phyloP scores from a whole-genome alignment of 2,329 filamentous ascomycete genomes.

The Colletotrichum sidae region DNA sequence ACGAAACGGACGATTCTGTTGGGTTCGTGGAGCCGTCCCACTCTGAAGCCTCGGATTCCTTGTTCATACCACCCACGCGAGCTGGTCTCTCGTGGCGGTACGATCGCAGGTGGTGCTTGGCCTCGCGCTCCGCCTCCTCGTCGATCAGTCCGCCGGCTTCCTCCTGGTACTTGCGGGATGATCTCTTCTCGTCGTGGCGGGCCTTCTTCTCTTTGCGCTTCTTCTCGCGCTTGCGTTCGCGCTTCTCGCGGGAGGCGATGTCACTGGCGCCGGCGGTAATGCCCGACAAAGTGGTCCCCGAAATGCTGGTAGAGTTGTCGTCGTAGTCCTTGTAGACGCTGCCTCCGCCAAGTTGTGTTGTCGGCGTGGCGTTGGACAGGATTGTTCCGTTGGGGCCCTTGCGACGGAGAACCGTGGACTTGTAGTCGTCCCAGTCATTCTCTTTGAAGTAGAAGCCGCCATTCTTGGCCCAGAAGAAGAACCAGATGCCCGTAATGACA shows the following conservation, averaged over 20 bases:
- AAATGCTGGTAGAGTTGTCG: conserved; percentile 58
- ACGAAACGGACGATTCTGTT: conserved; percentile 72
- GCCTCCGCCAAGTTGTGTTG: conserved; percentile 87
- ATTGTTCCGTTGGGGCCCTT: conserved; percentile 91
- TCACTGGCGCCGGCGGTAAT: conserved; percentile 70
- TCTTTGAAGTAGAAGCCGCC: conserved; percentile 90
- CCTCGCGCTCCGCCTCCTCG: conserved; percentile 71
- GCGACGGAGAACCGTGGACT: conserved; percentile 89
- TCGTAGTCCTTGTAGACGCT: conserved; percentile 83
- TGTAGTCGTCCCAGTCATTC: conserved; percentile 98
- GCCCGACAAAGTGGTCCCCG: conserved; percentile 62
- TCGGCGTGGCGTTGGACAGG: conserved; percentile 83
- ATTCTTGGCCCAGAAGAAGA: conserved; percentile 98
- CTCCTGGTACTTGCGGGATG: conserved; percentile 48
- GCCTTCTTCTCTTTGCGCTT: conserved; percentile 53
- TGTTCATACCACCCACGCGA: conserved; percentile 89
- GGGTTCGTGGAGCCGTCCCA: conserved; percentile 82
- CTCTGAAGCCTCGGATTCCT: conserved; percentile 79
- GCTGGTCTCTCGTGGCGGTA: conserved; percentile 91
- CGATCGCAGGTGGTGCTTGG: conserved; percentile 76
- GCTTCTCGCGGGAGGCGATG: conserved; percentile 65
- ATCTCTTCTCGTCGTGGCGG: conserved; percentile 46
- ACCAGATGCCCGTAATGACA: conserved; percentile 85
- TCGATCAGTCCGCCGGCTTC: conserved; percentile 68
- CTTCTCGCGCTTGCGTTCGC: conserved; percentile 64